phyloP scores from a whole-genome alignment of 306 rosid species.

The Styphnolobium japonicum region DNA sequence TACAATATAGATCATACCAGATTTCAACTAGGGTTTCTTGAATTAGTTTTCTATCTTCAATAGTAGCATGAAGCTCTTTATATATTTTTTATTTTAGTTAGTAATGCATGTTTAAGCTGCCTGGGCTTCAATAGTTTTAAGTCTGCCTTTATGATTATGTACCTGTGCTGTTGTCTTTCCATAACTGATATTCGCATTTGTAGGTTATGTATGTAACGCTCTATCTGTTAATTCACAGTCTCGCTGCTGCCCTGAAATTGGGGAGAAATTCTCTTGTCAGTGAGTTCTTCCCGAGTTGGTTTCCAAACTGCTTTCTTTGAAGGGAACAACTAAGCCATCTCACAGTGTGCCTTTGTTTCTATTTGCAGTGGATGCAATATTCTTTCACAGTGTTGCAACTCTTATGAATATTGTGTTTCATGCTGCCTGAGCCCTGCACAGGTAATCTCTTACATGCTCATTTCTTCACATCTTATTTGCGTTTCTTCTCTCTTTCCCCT shows the following conservation, averaged over 20 bases:
- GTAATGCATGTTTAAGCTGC: neutral
- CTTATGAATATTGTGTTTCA: slow-evolving; percentile 92
- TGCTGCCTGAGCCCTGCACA: slow-evolving; percentile 80
- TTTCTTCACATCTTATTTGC: neutral
- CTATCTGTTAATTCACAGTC: slow-evolving; percentile 55
- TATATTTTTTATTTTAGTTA: neutral
- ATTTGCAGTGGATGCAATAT: slow-evolving; percentile 76
- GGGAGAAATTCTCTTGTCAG: slow-evolving; percentile 90
- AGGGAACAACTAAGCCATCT: neutral
- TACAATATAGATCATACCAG: neutral
- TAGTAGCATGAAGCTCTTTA: neutral
- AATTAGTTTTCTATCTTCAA: neutral
- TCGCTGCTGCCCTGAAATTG: slow-evolving; percentile 70
- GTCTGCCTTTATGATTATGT: neutral
- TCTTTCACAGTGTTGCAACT: slow-evolving; percentile 81
- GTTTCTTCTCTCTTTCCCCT: neutral
- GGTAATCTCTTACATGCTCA: slow-evolving; percentile 45
- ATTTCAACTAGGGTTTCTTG: neutral
- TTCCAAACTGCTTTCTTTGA: slow-evolving; percentile 19
- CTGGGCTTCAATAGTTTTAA: neutral
- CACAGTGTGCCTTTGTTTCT: neutral
- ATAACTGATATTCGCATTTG: slow-evolving; percentile 15
- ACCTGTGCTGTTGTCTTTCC: neutral
- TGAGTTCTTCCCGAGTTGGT: slow-evolving; percentile 55
- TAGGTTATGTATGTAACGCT: slow-evolving; percentile 76